Percentiles rank a stretch among this genome's conserved stretches.
phyloP scores from a whole-genome alignment of 1,139 yeast genomes.

The Zygoascus hellenicus region DNA sequence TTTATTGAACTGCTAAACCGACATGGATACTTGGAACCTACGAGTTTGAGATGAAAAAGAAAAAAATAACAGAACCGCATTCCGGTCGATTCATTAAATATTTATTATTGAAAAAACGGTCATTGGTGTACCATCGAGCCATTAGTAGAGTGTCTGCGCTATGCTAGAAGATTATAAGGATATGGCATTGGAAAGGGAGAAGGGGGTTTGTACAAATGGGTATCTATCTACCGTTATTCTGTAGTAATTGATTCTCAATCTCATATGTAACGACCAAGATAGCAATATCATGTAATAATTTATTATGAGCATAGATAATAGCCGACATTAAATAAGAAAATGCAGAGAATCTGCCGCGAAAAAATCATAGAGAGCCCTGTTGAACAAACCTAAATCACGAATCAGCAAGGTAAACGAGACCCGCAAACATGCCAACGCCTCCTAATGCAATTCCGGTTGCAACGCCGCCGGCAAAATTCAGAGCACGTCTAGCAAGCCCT shows the following conservation, averaged over 20 bases:
- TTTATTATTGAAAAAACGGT: no score
- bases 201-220: no score
- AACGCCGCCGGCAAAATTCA: conserved; percentile 4
- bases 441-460: conserved; percentile 8
- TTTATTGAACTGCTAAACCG: conserved; percentile 26
- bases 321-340: background rate
- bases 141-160: no score
- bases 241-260: no score
- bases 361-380: background rate
- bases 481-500: background rate
- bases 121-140: no score
- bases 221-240: no score
- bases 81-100: no score
- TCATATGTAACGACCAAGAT: no score
- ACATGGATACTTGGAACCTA: conserved; percentile 7
- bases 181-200: no score
- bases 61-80: background rate
- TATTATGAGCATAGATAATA: background rate
- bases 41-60: background rate
- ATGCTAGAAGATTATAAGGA: no score
- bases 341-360: background rate
- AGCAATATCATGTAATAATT: background rate
- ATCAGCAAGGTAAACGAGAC: conserved; percentile 2
- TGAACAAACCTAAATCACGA: background rate
- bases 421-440: conserved; percentile 5